These are phyloP conservation scores for Beauveria sp. DNA, from an alignment of 2,329 filamentous ascomycete genomes.

Conservation along the genomic window DNA sequence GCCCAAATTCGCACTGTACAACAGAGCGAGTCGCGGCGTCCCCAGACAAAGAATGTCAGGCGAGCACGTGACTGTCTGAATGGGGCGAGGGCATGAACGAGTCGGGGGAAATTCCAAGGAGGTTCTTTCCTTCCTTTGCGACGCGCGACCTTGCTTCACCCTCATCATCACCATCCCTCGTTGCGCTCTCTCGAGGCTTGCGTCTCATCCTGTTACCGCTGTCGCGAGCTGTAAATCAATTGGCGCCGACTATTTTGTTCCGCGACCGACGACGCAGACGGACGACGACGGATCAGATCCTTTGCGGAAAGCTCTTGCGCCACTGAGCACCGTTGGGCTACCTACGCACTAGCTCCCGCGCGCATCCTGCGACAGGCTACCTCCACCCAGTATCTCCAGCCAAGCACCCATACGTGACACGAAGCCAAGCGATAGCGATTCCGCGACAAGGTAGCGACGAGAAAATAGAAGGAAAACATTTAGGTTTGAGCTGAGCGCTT, in stretches of 20 bases:
- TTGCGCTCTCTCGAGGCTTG: neutral
- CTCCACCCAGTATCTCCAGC: neutral
- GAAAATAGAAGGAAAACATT: neutral
- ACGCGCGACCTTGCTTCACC: slow-evolving; percentile 4
- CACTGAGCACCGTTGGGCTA: neutral
- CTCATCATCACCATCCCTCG: slow-evolving; percentile 6
- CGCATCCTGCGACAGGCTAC: neutral
- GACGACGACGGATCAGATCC: neutral
- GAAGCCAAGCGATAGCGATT: slow-evolving; percentile 4
- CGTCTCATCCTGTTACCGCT: neutral
- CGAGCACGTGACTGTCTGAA: neutral
- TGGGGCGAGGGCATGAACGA: neutral
- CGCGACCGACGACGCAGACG: slow-evolving; percentile 1
- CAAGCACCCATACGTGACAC: slow-evolving; percentile 11
- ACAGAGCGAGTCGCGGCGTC: neutral
- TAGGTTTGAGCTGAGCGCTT: slow-evolving; percentile 33
- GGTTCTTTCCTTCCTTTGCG: neutral
- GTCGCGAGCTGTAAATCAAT: neutral
- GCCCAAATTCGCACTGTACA: neutral
- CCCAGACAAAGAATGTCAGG: neutral
- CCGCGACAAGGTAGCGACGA: neutral
- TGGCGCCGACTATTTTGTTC: neutral
- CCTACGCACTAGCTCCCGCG: neutral
- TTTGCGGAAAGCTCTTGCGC: neutral
- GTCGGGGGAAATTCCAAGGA: neutral